phyloP scores from a whole-genome alignment of 2,329 filamentous ascomycete genomes.

The Aquanectria penicillioides region DNA sequence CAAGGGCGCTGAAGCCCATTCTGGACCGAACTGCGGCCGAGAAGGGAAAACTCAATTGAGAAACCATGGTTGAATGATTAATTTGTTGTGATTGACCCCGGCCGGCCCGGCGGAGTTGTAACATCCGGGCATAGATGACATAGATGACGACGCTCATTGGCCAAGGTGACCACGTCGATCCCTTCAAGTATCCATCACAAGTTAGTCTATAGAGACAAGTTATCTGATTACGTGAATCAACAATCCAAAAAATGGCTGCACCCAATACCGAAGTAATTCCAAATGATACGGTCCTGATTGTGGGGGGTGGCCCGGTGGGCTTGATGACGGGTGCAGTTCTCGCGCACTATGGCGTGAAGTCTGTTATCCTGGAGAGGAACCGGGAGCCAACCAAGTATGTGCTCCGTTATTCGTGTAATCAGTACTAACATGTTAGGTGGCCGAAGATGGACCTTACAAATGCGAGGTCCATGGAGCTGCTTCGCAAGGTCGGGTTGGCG shows the following conservation, averaged over 20 bases:
- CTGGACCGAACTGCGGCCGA: slow-evolving; percentile 1
- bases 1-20: background rate
- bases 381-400: background rate
- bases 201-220: too few relatives aligned
- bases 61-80: background rate
- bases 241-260: background rate
- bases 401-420: too few relatives aligned
- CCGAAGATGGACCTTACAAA: slow-evolving; percentile 21
- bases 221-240: background rate
- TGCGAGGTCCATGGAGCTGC: slow-evolving; percentile 12
- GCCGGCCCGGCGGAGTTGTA: too few relatives aligned
- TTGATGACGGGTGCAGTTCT: slow-evolving; percentile 5
- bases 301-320: slow-evolving; percentile 5
- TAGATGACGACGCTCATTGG: too few relatives aligned
- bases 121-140: too few relatives aligned
- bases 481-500: slow-evolving; percentile 6
- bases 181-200: too few relatives aligned
- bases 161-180: too few relatives aligned
- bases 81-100: background rate
- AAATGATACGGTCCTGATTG: background rate
- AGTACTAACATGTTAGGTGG: background rate
- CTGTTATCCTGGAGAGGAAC: slow-evolving; percentile 4
- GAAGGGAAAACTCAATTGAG: too few relatives aligned
- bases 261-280: background rate
- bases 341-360: slow-evolving; percentile 1